phyloP scores from a whole-genome alignment of 495 filamentous ascomycete species.

The Aspergillus nidulans region DNA sequence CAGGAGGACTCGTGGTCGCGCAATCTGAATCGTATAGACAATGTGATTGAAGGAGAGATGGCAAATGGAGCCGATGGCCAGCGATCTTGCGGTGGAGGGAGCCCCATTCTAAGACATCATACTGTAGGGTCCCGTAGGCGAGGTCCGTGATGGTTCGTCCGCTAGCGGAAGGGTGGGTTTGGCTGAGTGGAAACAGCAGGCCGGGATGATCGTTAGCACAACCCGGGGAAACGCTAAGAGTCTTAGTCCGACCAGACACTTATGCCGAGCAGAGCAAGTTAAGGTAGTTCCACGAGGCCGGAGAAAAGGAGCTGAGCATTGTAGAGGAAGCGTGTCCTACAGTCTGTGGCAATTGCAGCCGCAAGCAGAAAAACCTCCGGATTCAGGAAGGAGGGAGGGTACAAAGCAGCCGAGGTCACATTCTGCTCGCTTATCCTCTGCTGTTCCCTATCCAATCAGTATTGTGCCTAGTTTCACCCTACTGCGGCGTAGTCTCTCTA shows the following conservation, averaged over 20 bases:
- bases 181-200: conserved; percentile 12
- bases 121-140: neutral
- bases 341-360: neutral
- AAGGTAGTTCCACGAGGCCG: neutral
- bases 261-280: neutral
- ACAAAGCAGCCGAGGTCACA: neutral
- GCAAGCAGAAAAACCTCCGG: neutral
- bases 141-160: conserved; percentile 12
- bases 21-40: conserved; percentile 17
- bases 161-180: neutral
- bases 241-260: neutral
- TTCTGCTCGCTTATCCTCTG: neutral
- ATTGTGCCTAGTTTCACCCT: conserved; percentile 7
- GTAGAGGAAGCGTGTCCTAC: neutral
- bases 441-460: neutral
- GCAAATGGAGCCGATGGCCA: conserved; percentile 1
- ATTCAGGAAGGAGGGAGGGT: too few relatives aligned
- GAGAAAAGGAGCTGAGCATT: neutral
- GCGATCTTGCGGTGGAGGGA: conserved; percentile 11
- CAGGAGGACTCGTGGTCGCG: neutral
- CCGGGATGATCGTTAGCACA: conserved; percentile 4
- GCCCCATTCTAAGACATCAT: conserved; percentile 10
- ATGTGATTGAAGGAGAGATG: conserved; percentile 20
- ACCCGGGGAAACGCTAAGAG: conserved; percentile 12
- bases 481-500: neutral